Conservation (phyloP, 164 flowering plant species). For the Vitis rotundifolia region DNA sequence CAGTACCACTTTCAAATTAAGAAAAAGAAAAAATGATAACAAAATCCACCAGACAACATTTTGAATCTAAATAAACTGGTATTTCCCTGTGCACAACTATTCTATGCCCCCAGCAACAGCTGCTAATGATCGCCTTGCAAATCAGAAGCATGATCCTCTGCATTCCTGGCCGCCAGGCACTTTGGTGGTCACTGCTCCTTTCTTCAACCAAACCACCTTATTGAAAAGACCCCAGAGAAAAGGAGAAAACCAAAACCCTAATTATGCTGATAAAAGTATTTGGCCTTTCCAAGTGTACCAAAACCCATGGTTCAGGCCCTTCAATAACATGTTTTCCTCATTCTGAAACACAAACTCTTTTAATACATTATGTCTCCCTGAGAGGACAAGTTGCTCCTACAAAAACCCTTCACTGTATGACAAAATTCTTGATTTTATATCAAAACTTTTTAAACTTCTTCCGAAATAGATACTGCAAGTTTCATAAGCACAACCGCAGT, state of each 20-base stretch:
- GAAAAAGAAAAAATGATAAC: background rate
- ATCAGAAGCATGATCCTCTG: background rate
- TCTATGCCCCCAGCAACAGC: conserved; percentile 9
- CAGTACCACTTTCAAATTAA: conserved; percentile 17
- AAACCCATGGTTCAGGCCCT: conserved; percentile 8
- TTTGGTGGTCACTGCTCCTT: conserved; percentile 3
- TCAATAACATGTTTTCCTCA: conserved; percentile 7
- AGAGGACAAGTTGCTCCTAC: conserved; percentile 16
- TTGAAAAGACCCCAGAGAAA: conserved; percentile 1
- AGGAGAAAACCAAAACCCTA: background rate
- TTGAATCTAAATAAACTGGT: conserved; percentile 7
- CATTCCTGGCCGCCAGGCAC: conserved; percentile 4
- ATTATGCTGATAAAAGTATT: background rate
- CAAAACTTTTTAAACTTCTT: conserved; percentile 12
- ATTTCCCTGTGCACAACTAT: conserved; percentile 22
- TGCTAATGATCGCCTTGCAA: background rate
- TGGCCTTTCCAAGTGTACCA: background rate
- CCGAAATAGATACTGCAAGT: background rate
- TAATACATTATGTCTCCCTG: conserved; percentile 11
- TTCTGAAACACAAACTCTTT: conserved; percentile 17
- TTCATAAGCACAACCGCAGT: conserved; percentile 9
- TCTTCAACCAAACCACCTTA: conserved; percentile 14
- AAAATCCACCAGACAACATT: background rate
- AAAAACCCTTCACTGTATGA: conserved; percentile 12
- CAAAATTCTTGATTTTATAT: conserved; percentile 9